Conservation (phyloP, 2,329 filamentous ascomycete genomes). For the Fusarium sp. region DNA sequence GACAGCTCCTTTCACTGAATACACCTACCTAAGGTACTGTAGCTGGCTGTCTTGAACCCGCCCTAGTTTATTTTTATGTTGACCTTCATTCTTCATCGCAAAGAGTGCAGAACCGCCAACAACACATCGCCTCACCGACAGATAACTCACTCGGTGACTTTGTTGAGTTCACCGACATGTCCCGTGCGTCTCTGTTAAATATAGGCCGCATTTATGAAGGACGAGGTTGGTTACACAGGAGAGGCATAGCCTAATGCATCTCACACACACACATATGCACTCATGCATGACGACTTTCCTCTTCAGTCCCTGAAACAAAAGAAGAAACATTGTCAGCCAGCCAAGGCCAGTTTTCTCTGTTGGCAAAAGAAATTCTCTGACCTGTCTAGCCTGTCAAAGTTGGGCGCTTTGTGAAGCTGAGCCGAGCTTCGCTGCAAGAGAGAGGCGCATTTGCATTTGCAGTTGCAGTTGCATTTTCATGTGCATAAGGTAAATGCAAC, state of each 20-base stretch:
- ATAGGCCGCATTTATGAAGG: slow-evolving; percentile 8
- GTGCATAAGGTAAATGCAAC: background rate
- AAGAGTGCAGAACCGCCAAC: background rate
- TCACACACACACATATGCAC: background rate
- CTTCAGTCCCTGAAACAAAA: slow-evolving; percentile 14
- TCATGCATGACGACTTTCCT: background rate
- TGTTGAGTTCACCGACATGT: slow-evolving; percentile 21
- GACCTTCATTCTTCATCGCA: background rate
- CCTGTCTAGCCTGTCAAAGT: background rate
- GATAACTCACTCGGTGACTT: slow-evolving; percentile 8
- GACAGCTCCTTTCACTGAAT: background rate
- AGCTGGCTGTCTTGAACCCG: background rate
- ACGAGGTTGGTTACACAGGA: slow-evolving; percentile 11
- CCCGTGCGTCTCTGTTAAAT: slow-evolving; percentile 1
- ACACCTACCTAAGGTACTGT: background rate
- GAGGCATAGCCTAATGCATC: slow-evolving; percentile 3
- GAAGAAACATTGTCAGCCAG: background rate
- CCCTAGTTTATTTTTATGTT: background rate
- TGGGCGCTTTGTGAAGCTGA: slow-evolving; percentile 19
- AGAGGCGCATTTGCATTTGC: slow-evolving; percentile 12
- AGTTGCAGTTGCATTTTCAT: background rate
- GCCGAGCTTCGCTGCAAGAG: slow-evolving; percentile 24
- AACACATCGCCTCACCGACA: slow-evolving; percentile 11
- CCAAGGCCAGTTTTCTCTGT: background rate
- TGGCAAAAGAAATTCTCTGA: background rate